A percentile compares a stretch with the other conserved stretches of the same genome.
These are phyloP conservation scores for Yamadazyma scolyti DNA, from an alignment of 805 yeast species.

Conservation along the genomic window DNA sequence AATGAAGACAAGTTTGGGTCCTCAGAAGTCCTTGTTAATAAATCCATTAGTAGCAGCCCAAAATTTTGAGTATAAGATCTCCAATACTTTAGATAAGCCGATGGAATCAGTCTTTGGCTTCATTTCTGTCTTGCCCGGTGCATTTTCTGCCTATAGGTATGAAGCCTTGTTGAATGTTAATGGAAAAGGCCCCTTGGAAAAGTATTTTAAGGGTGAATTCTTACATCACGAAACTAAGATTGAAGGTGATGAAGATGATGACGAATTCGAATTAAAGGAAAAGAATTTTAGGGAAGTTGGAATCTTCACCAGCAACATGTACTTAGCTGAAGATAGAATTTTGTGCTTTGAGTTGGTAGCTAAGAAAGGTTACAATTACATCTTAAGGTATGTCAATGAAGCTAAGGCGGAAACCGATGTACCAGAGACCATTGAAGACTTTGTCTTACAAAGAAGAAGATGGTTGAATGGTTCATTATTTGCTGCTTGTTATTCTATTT, in stretches of 20 bases:
- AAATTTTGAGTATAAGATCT: constrained; percentile 94
- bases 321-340: constrained; percentile 93
- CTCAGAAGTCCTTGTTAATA: constrained; percentile 41
- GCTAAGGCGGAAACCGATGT: constrained; percentile 96
- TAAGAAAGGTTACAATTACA: constrained; percentile 68
- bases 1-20: constrained; percentile 81
- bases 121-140: constrained; percentile 93
- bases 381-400: constrained; percentile 77
- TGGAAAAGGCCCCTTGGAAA: constrained; percentile 83
- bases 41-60: constrained; percentile 96
- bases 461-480: constrained; percentile 98
- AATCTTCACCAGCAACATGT: constrained; percentile 92
- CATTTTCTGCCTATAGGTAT: constrained; percentile 91
- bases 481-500: constrained; percentile 87
- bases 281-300: constrained; percentile 47
- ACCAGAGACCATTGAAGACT: constrained; percentile 92
- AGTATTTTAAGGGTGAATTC: constrained; percentile 90
- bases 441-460: constrained; percentile 93
- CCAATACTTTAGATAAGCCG: constrained; percentile 92
- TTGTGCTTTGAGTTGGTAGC: constrained; percentile 95
- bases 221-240: constrained; percentile 58
- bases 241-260: constrained; percentile 32
- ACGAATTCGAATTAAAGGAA: constrained; percentile 38
- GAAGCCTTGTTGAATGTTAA: constrained; percentile 66
- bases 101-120: constrained; percentile 94